Base-by-base conservation (phyloP, 2,329 filamentous ascomycete species). In the Pyricularia sp. region DNA sequence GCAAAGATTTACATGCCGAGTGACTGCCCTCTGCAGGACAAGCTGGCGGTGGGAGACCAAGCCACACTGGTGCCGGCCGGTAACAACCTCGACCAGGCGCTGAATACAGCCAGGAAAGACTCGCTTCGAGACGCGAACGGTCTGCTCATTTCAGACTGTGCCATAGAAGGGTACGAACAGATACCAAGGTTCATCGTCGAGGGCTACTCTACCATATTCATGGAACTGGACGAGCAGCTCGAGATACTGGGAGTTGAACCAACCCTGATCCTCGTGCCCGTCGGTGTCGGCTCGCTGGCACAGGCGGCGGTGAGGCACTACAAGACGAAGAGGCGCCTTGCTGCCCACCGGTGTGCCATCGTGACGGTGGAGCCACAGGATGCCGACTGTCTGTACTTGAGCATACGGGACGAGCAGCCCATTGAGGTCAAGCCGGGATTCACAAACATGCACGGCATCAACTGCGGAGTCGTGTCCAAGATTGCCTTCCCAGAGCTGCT, bases 181-280 rank as follows among this genome's bases (percentile, higher is more conserved):
- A 85, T 93, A 5, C 90, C 91, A 14, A 65, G 86, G 77, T 93
- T 90, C 88, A 90, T 94, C 26, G 89, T 93, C 0, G 88, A 94
- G 70, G 92, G 92, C 0, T 95, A 94, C 73, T 82, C 82, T 4
- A 93, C 91, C 0, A 89, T 94, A 84, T 80, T 94, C 71, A 76
- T 78, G 3, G 92, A 95, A 74, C 80, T 87, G 0, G 90, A 93
- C 66, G 75, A 81, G 25, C 90, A 94, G 74, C 74, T 90, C 11
- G 74, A 81, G 0, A 77, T 78, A 0, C 20, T 26, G 4, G 33
- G 64, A 72, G 79, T 0, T 75, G 78, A 0, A 76, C 74, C 1
- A 72, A 84, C 80, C 0, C 78, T 86, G 11, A 82, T 88, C 33
- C 76, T 94, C 17, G 84, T 85, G 0, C 89, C 91, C 0, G 89